Base-by-base conservation (phyloP, 1,284 basidiomycete species). In the Xanthoconium separans region DNA sequence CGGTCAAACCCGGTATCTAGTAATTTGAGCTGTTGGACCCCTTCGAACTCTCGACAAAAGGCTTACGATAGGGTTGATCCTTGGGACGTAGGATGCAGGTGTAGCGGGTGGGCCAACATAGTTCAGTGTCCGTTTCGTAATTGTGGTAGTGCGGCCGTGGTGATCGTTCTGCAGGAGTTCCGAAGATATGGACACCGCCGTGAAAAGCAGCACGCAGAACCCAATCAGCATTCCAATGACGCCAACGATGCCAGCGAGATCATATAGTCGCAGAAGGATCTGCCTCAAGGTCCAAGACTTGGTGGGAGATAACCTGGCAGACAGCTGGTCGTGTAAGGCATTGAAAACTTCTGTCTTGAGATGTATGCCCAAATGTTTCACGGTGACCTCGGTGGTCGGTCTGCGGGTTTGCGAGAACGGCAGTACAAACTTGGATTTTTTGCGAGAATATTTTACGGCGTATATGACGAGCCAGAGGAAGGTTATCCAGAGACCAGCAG, bases 1-100 rank as follows among this genome's bases (percentile, higher is more conserved):
- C 80, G 2, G 87, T 91, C 5, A 90, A 55, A 4, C 89, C 89
- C 15, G 89, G 89, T 42, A 91, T 83, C 88, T 91, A 55, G 55
- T 37, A 50, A 44, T 18, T 47, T 56, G 36, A 64, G 62, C 44
- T 51, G 22, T 47, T 44, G 40, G 20, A 43, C 22, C 30, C 40
- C 13, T 7, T 37, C 37, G 29, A 31, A 44, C 22, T 3, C 34
- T 46, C 11, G 31, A 37, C 7, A 9, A 29, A 47, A 44, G 4
- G 70, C 80, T 64, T 62, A 82, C 82, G 56, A 84, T 77, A 2
- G 76, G 77, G 50, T 70, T 70, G 34, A 80, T 63, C 50, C 51
- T 59, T 30, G 53, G 34, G 42, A 58, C 29, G 60, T 44, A 46
- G 53, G 61, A 44, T 43, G 55, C 41, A 57, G 36, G 22, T 67